Conservation (phyloP, 305 asterid species). For the Coffea humblotiana region DNA sequence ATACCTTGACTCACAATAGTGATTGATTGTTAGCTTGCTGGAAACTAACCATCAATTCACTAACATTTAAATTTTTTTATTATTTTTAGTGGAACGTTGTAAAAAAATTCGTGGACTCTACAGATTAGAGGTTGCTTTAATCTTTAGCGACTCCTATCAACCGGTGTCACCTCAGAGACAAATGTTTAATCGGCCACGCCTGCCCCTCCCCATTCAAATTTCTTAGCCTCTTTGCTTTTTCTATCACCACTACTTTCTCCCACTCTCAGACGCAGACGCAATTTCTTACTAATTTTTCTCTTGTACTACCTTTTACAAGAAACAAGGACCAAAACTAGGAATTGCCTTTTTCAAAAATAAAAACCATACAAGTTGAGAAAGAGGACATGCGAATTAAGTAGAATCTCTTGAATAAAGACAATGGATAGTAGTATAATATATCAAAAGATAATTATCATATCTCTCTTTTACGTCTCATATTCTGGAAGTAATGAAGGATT, state of each 20-base stretch:
- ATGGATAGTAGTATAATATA: conserved; percentile 17
- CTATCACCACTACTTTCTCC: conserved; percentile 6
- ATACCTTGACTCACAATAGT: too few species aligned
- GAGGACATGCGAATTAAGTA: conserved; percentile 61
- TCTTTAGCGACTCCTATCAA: neutral
- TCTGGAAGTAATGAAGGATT: conserved; percentile 14
- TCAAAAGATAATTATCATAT: conserved; percentile 25
- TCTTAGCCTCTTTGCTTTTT: neutral
- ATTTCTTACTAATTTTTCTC: neutral
- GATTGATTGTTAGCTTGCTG: neutral
- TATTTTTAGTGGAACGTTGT: neutral
- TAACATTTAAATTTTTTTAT: neutral
- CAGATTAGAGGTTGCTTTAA: conserved; percentile 1
- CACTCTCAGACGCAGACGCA: neutral
- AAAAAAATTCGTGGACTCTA: too few species aligned
- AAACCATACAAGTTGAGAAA: conserved; percentile 44
- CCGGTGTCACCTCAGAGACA: neutral
- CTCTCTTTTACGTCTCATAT: conserved; percentile 25
- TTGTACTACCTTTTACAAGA: conserved; percentile 11
- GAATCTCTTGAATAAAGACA: conserved; percentile 46
- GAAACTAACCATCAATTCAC: conserved; percentile 11
- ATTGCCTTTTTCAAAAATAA: conserved; percentile 16
- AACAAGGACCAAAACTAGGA: conserved; percentile 32
- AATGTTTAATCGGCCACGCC: neutral
- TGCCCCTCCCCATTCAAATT: conserved; percentile 16